Conservation (phyloP, 768 basidiomycete genomes). For the Suillus fuscotomentosus region DNA sequence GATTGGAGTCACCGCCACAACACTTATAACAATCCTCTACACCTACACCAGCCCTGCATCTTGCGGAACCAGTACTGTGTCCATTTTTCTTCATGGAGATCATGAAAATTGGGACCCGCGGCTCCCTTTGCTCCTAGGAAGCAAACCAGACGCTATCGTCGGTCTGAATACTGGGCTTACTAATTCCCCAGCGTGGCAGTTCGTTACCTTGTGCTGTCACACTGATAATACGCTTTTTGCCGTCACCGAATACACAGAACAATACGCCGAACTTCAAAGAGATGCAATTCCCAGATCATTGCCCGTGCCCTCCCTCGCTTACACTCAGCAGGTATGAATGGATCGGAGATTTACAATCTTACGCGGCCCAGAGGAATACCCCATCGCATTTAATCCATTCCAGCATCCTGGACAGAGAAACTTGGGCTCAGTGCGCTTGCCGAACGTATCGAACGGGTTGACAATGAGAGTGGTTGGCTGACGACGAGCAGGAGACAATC, state of each 20-base stretch:
- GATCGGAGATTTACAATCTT: conserved; percentile 20
- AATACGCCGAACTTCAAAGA: conserved; percentile 30
- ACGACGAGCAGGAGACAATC: conserved; percentile 8
- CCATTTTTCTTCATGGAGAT: conserved; percentile 34
- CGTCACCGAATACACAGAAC: conserved; percentile 36
- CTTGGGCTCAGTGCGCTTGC: conserved; percentile 23
- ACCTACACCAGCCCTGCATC: conserved; percentile 35
- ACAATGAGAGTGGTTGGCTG: conserved; percentile 26
- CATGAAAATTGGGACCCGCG: conserved; percentile 26
- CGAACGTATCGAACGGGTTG: conserved; percentile 31
- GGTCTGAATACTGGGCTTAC: conserved; percentile 40
- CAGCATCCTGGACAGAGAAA: conserved; percentile 33
- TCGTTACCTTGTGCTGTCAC: conserved; percentile 31
- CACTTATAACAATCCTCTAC: conserved; percentile 16
- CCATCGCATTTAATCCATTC: conserved; percentile 32
- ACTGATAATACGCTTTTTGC: conserved; percentile 31
- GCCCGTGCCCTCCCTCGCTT: conserved; percentile 23
- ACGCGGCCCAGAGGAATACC: conserved; percentile 24
- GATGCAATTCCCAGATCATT: conserved; percentile 29
- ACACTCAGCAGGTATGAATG: conserved; percentile 13
- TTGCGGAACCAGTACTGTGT: conserved; percentile 37
- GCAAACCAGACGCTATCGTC: conserved; percentile 41
- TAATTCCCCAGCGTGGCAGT: conserved; percentile 35
- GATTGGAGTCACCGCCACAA: too few species aligned
- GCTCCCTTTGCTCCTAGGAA: conserved; percentile 15